Evolutionary conservation across 2,329 filamentous ascomycete species (phyloP).

Genomic region (Colletotrichum tamarilloi): DNA sequence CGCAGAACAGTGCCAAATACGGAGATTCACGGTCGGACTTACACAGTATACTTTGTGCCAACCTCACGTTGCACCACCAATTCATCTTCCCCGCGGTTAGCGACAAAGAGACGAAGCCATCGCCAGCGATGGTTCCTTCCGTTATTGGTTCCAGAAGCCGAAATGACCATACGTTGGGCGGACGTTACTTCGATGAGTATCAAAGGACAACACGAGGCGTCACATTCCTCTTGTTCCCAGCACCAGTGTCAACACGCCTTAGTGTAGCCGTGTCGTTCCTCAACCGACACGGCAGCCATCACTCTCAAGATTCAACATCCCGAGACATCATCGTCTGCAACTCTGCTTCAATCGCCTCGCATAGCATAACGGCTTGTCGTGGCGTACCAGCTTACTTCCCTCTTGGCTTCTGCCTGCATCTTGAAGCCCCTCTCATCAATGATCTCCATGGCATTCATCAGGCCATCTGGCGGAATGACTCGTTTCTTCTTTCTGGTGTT

Average conservation of each 20-base stretch:
- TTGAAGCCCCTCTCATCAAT: neutral
- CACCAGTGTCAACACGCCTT: neutral
- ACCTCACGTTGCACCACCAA: neutral
- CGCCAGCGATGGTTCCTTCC: neutral
- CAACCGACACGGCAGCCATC: neutral
- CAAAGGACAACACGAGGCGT: neutral
- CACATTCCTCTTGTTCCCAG: neutral
- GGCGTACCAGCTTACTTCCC: neutral
- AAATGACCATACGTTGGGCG: neutral
- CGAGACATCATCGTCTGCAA: neutral
- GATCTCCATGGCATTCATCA: neutral
- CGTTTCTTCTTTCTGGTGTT: slow-evolving; percentile 15
- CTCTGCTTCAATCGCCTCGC: neutral
- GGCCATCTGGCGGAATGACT: slow-evolving; percentile 1
- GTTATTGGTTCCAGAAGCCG: neutral
- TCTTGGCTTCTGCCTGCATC: neutral
- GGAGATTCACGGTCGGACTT: accelerated
- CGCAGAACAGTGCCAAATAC: neutral
- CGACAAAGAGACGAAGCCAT: slow-evolving; percentile 21
- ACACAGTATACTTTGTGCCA: neutral
- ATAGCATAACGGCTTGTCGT: neutral
- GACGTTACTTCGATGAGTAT: neutral
- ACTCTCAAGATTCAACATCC: slow-evolving; percentile 12
- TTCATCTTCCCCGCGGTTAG: neutral
- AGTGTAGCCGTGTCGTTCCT: neutral